Conservation (phyloP, 179 eudicot species). For the Heliamphora pulchella region DNA sequence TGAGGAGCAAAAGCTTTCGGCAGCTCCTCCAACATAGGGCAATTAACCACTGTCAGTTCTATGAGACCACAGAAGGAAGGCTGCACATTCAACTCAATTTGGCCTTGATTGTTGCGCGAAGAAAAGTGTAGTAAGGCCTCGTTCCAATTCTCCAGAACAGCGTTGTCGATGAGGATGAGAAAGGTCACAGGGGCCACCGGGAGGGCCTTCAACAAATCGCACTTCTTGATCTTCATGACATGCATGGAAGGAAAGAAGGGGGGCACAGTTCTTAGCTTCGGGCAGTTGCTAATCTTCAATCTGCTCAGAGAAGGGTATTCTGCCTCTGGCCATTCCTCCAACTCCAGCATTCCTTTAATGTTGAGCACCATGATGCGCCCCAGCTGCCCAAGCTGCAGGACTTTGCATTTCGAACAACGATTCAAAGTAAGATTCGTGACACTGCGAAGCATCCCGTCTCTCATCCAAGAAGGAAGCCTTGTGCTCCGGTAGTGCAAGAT, state of each 20-base stretch:
- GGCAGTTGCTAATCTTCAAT: constrained; percentile 14
- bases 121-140: not conserved
- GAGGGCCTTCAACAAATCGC: constrained; percentile 20
- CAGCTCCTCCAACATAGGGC: constrained; percentile 11
- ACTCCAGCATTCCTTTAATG: constrained; percentile 14
- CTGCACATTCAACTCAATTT: too few relatives aligned
- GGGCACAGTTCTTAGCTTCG: constrained; percentile 18
- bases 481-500: constrained; percentile 18
- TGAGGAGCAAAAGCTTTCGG: not conserved
- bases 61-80: not conserved
- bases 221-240: constrained; percentile 23
- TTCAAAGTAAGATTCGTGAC: constrained; percentile 15
- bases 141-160: constrained; percentile 7
- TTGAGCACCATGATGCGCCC: constrained; percentile 15
- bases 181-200: constrained; percentile 12
- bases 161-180: constrained; percentile 10
- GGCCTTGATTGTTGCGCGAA: too few relatives aligned
- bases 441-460: constrained; percentile 13
- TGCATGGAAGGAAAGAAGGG: constrained; percentile 10
- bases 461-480: constrained; percentile 9
- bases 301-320: not conserved
- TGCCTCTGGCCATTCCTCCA: constrained; percentile 18
- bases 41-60: constrained; percentile 4
- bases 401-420: constrained; percentile 21
- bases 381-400: constrained; percentile 22